Percentiles rank a stretch among this genome's conserved stretches.
phyloP scores from a whole-genome alignment of 1,284 basidiomycete species.

The Takashimella tepidaria region DNA sequence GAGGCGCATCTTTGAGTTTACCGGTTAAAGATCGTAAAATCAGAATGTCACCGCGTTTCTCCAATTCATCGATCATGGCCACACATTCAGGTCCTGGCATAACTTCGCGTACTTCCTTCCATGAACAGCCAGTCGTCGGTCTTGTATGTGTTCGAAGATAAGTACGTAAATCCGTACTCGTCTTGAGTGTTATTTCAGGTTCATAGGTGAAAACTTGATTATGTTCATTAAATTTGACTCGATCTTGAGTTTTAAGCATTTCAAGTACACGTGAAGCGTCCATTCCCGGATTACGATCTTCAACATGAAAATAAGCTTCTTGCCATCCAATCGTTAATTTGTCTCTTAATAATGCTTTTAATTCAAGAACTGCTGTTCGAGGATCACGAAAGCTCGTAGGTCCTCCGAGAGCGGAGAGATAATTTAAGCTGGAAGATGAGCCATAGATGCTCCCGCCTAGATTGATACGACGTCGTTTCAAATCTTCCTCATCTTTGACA shows the following conservation, averaged over 20 bases:
- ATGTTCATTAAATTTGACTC: conserved; percentile 37
- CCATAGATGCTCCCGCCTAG: background rate
- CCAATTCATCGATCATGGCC: conserved; percentile 26
- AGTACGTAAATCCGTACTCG: conserved; percentile 29
- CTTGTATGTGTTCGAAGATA: conserved; percentile 41
- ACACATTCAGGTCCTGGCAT: conserved; percentile 23
- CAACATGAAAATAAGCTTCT: conserved; percentile 34
- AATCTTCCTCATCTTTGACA: conserved; percentile 8
- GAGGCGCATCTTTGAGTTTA: conserved; percentile 31
- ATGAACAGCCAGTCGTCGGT: conserved; percentile 24
- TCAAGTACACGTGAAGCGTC: conserved; percentile 33
- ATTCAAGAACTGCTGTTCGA: conserved; percentile 29
- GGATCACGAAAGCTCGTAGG: conserved; percentile 18
- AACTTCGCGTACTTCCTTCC: conserved; percentile 31
- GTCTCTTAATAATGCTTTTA: conserved; percentile 30
- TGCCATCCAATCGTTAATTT: conserved; percentile 26
- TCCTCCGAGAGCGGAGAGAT: background rate
- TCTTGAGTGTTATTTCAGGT: conserved; percentile 38
- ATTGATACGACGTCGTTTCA: conserved; percentile 14
- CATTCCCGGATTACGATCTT: conserved; percentile 28
- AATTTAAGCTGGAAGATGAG: background rate
- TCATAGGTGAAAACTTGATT: conserved; percentile 43
- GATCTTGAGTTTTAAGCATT: conserved; percentile 35
- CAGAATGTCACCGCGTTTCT: conserved; percentile 35
- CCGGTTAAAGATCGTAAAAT: conserved; percentile 41